Evolutionary conservation across 2,329 filamentous ascomycete species (phyloP), one percentile per base, ranked within the genome.

Genomic region (Diaporthe sp.): DNA sequence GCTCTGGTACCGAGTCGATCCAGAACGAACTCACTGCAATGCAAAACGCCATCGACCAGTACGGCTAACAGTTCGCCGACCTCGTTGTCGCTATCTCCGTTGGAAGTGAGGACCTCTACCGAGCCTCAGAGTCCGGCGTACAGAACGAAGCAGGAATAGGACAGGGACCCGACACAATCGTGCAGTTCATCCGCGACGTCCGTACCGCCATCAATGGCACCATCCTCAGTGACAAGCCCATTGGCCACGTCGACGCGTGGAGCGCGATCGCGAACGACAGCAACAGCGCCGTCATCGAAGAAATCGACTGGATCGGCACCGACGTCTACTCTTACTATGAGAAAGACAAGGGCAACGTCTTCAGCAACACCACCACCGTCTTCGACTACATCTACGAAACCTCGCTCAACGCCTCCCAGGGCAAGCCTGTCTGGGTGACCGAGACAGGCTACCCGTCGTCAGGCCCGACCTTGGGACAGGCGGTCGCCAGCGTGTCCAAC

Each of bases 161-260:
- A 1, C 30, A 37, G 55, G 55, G 55, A 13, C 55, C 55, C 3
- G 55, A 58, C 55, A n/a, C 30, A 13, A 58, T 58, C 5, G 32
- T 58, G 3, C 17, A 22, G 8, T 58, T 58, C 19, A n/a, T 58
- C 30, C 55, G 55, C 30, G 55, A 58, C 3, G 55, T 58, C 32
- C 55, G 55, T 3, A 19, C 9, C 2, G 55, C 55, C 30, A 58
- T 58, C 55, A 37, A 58, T 3, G 55, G 55, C 30, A 58, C 55
- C 6, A 58, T 58, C 32, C 55, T 91, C 90, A 75, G 85, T 90
- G 53, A 91, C 89, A 84, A 86, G 75, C 86, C 89, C 63, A 83
- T 92, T 76, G 91, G 91, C 27, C 92, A 93, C 81, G 91, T 93
- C 77, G 92, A 93, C 82, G 93, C 91, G 71, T 93, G 91, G 89